Evolutionary conservation across 176 grass and related monocot genomes (phyloP).

Genomic region (Oryza australiensis): DNA sequence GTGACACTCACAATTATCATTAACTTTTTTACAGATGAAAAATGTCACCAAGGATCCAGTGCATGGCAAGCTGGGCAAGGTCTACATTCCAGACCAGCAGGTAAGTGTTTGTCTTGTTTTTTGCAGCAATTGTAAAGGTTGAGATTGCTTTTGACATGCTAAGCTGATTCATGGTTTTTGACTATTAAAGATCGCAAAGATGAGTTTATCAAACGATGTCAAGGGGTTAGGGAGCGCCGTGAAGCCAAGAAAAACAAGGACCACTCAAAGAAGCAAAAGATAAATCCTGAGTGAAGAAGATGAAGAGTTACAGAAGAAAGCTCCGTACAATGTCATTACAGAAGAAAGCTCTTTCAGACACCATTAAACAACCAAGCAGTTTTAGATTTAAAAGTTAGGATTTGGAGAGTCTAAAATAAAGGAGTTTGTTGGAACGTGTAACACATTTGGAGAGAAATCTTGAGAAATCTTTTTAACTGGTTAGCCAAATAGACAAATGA

Average conservation of each 20-base stretch:
- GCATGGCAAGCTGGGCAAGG: slow-evolving; percentile 62
- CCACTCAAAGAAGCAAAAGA: slow-evolving; percentile 75
- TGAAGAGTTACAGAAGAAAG: too few relatives aligned
- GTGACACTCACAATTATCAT: background rate
- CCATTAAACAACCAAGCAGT: too few relatives aligned
- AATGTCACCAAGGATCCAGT: slow-evolving; percentile 71
- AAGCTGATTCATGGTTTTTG: slow-evolving; percentile 22
- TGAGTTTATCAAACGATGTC: slow-evolving; percentile 49
- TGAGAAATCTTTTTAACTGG: too few relatives aligned
- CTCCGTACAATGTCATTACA: too few relatives aligned
- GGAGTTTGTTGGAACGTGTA: too few relatives aligned
- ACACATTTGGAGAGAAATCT: too few relatives aligned
- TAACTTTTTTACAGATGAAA: slow-evolving; percentile 66
- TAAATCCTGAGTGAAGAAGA: slow-evolving; percentile 39
- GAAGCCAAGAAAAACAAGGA: slow-evolving; percentile 83
- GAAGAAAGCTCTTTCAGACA: too few relatives aligned
- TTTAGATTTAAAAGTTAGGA: too few relatives aligned
- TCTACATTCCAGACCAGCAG: slow-evolving; percentile 86
- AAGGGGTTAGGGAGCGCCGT: slow-evolving; percentile 83
- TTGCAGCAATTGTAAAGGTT: background rate
- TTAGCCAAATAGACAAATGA: too few relatives aligned
- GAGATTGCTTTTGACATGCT: slow-evolving; percentile 7
- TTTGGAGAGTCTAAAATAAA: too few relatives aligned
- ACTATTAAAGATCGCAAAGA: slow-evolving; percentile 55
- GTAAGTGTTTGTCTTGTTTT: slow-evolving; percentile 30